Evolutionary conservation across 1,139 yeast species (phyloP), one percentile per base, ranked within the genome.

Genomic region (Debaryomyces udenii): DNA sequence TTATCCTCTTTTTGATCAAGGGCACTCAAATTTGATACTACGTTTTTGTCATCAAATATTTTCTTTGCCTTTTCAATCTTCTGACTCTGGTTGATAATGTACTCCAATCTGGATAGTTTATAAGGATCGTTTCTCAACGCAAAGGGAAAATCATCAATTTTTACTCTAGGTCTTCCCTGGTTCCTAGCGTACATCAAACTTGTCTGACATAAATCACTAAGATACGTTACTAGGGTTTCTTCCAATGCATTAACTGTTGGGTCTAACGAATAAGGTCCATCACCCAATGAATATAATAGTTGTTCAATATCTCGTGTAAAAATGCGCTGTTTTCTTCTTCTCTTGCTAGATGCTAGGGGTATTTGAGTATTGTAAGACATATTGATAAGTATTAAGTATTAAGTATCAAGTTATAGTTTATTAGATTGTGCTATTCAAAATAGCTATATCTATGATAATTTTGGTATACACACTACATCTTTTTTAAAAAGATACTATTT

Each of bases 141-240:
- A 66, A 89, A 89, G 51, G 86, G 87, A 65, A 91, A 81, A 59
- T 91, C 98, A 46, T 89, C 96, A 40, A 90, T 83, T 55, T 86
- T 85, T 47, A 91, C 80, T 60, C 94, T 82, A 40, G 79, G 79
- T 36, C 95, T 73, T 34, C 83, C 83, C 14, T 64, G 66, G 11
- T 59, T 48, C 35, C 51, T 51, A 10, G 68, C 66, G 41, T 55
- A 59, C 7, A 48, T 43, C 7, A 56, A 47, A 9, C 59, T 48
- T 39, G 57, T 55, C 18, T 52, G 53, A 14, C 64, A 54, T 4
- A 89, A 70, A 53, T 86, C 91, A 4, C 82, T 76, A 35, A 91
- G 67, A 56, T 85, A 91, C 43, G 85, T 88, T 23, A 85, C 80
- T 11, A 91, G 74, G n/a, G 87, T 74, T 51, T 91, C 98, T 55